phyloP scores from a whole-genome alignment of 2,329 filamentous ascomycete species.

The Cytospora leucostoma region DNA sequence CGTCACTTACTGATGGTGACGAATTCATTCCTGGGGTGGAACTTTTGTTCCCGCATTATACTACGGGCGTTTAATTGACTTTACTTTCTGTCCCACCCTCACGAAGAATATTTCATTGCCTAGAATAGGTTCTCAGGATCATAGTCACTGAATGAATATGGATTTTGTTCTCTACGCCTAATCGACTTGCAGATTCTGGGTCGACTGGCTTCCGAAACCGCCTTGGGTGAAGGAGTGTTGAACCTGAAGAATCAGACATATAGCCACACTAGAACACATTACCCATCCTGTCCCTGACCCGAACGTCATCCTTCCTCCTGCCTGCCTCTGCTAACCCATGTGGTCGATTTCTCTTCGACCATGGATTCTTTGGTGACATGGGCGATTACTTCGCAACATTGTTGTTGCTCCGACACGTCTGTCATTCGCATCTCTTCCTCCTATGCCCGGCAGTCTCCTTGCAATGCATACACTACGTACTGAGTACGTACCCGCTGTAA shows the following conservation, averaged over 20 bases:
- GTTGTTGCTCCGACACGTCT: background rate
- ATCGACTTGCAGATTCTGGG: background rate
- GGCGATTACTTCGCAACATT: background rate
- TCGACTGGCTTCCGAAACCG: background rate
- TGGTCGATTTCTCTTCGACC: no score
- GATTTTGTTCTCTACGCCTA: background rate
- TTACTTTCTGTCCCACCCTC: background rate
- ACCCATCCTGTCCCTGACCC: background rate
- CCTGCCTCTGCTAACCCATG: background rate
- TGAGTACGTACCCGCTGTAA: background rate
- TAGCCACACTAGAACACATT: background rate
- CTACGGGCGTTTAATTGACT: conserved; percentile 32
- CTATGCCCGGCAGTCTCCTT: background rate
- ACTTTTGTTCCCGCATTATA: conserved; percentile 24
- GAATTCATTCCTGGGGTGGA: conserved; percentile 7
- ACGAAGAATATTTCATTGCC: background rate
- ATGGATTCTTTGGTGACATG: background rate
- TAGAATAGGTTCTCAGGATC: background rate
- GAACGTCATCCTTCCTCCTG: background rate
- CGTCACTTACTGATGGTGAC: conserved; percentile 2
- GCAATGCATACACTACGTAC: background rate
- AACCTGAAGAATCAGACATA: background rate
- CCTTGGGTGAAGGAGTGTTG: background rate
- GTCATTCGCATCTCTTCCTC: background rate
- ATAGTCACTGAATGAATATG: background rate